A percentile compares a stretch with the other conserved stretches of the same genome.
Conservation (phyloP, 1,284 basidiomycete species). For the Fomitiporia mediterranea region DNA sequence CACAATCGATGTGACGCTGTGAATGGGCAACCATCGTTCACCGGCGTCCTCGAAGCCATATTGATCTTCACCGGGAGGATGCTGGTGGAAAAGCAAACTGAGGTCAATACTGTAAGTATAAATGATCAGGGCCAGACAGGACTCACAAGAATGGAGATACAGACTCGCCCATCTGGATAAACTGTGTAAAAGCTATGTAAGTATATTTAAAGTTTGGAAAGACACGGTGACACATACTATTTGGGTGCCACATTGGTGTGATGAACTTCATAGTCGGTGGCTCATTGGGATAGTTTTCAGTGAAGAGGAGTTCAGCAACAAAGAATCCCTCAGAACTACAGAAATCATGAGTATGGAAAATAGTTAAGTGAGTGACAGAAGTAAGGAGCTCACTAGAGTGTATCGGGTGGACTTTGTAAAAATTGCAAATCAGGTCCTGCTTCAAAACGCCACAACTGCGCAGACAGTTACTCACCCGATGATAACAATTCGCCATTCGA, state of each 20-base stretch:
- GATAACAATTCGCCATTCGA: slow-evolving; percentile 91
- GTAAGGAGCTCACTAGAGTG: slow-evolving; percentile 71
- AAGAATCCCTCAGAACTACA: slow-evolving; percentile 88
- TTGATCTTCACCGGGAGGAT: slow-evolving; percentile 95
- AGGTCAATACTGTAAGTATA: slow-evolving; percentile 9
- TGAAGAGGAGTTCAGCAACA: slow-evolving; percentile 85
- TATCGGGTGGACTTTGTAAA: slow-evolving; percentile 76
- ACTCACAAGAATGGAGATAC: slow-evolving; percentile 92
- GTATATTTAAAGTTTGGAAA: slow-evolving; percentile 3
- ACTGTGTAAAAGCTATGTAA: slow-evolving; percentile 45
- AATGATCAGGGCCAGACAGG: not conserved
- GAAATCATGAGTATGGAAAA: slow-evolving; percentile 1
- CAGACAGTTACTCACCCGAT: slow-evolving; percentile 69
- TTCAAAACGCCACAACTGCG: not conserved
- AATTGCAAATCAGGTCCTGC: not conserved
- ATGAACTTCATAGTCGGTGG: slow-evolving; percentile 97
- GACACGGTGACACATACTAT: slow-evolving; percentile 57
- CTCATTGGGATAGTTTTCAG: slow-evolving; percentile 83
- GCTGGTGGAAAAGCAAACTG: slow-evolving; percentile 42
- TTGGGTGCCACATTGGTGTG: slow-evolving; percentile 99
- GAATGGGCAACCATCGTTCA: slow-evolving; percentile 97
- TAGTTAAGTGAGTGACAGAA: too few species aligned
- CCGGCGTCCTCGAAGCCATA: slow-evolving; percentile 98
- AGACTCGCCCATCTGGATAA: slow-evolving; percentile 86
- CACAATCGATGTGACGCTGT: slow-evolving; percentile 95